These are phyloP conservation scores for Davidsoniella virescens DNA, from an alignment of 2,329 filamentous ascomycete species.

Conservation along the genomic window DNA sequence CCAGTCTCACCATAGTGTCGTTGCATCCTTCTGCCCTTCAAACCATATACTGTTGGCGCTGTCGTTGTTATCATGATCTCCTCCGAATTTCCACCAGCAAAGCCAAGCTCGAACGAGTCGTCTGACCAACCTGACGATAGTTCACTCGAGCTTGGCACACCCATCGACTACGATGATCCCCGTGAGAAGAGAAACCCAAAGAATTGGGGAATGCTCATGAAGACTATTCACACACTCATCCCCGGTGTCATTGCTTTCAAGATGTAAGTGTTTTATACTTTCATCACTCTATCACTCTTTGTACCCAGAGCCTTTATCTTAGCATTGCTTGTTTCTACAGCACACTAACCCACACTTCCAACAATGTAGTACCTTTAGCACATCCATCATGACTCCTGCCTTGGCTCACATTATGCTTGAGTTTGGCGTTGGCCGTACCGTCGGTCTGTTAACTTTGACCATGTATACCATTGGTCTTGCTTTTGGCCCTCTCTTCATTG, in stretches of 20 bases:
- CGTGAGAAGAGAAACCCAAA: constrained; percentile 13
- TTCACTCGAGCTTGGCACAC: too few species aligned
- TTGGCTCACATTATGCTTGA: constrained; percentile 29
- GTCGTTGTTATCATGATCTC: too few species aligned
- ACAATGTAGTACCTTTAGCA: constrained; percentile 28
- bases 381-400: constrained; percentile 37
- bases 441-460: constrained; percentile 41
- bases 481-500: constrained; percentile 41
- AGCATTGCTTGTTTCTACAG: neutral
- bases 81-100: too few species aligned
- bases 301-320: neutral
- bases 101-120: too few species aligned
- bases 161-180: constrained; percentile 9
- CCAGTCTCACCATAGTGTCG: too few species aligned
- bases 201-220: constrained; percentile 11
- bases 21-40: too few species aligned
- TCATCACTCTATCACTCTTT: neutral
- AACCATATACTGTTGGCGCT: too few species aligned
- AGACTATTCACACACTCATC: constrained; percentile 12
- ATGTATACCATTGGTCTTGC: constrained; percentile 44
- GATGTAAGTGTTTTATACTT: constrained; percentile 5
- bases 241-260: constrained; percentile 14
- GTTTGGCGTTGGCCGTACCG: constrained; percentile 38
- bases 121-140: too few species aligned
- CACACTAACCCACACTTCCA: constrained; percentile 15